Base-by-base conservation (phyloP, 768 basidiomycete species). In the Amanita rubescens region DNA sequence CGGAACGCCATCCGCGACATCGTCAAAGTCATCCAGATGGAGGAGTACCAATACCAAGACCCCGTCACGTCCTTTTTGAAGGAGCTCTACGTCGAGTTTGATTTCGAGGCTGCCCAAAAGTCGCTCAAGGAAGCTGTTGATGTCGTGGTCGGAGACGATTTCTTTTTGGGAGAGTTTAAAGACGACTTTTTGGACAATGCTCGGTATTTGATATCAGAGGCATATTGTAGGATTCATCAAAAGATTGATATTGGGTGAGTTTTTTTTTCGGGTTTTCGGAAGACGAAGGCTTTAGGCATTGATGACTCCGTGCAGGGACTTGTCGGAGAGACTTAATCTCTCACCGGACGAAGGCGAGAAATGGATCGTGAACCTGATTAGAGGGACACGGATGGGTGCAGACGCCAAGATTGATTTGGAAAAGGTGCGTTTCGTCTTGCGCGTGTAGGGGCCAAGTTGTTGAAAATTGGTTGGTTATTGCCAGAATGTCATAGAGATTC, bases 291-390 rank as follows among this genome's bases (percentile, higher is more conserved):
- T n/a, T n/a, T n/a, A n/a, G n/a, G 12, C 15, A 55, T 19, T 47
- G 32, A 17, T 55, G 5, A 6, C 19, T 42, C 22, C 57, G 94
- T n/a, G 27, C 8, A 30, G 93, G 55, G 92, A 96, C 63, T 80
- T 98, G 11, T 96, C 94, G 8, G 87, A 91, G 62, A 84, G 95
- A 8, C 78, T 98, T 12, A 97, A 97, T 68, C 79, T 98, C 45
- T 85, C 89, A n/a, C 81, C 77, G 38, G 93, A 93, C 59, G 96
- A 98, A 65, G 96, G 95, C 48, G 96, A 99, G 67, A 95, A 95
- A 63, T 99, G 95, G 95, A 95, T 98, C 57, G 96, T 98, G 62
- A 97, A 98, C 74, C 87, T 98, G 57, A 96, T 98, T 62, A 84
- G 96, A 32, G 96, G 98, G 70, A 95, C 94, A 5, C 81, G 93